Evolutionary conservation across 768 basidiomycete genomes (phyloP), one percentile per base, ranked within the genome.

Genomic region (Suillus weaverae): DNA sequence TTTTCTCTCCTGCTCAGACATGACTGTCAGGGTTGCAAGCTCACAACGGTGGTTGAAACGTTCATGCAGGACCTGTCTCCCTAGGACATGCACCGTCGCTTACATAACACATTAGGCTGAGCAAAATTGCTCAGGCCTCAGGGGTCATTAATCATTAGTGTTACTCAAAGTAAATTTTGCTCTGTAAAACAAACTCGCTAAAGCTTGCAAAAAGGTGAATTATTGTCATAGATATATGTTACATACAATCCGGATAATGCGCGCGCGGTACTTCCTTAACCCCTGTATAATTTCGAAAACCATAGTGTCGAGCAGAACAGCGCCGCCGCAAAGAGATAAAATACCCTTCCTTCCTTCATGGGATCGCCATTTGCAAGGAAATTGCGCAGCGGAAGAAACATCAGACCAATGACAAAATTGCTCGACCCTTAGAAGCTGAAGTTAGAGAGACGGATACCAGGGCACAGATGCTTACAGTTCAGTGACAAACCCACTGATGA

Each of bases 331-430:
- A 97, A 98, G 5, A 96, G 78, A 70, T 90, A 96, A 74, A 98
- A 98, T 3, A 98, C 88, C 54, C 90, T 84, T n/a, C 95, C 95
- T 70, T 92, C 90, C 68, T 91, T 90, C 70, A 70, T 70, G 1
- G 79, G 74, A 51, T 83, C 80, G 1, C 86, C 88, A 3, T 83
- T 83, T 10, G 92, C 83, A 51, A 99, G 82, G 22, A 84, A 69
- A 75, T 93, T 87, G 62, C 94, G 87, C 44, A 97, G 76, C 0
- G 94, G 95, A 26, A 98, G 81, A 78, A 99, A 99, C 30, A 86
- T 74, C 5, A 97, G 78, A 11, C 94, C 94, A 30, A 99, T 89
- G 65, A 89, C 50, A 70, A 97, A 96, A 75, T 97, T 97, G 35
- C 85, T 79, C 50, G 87, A 83, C 95, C 95, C 95, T 92, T 39